Conservation (phyloP, 2,329 filamentous ascomycete genomes). For the Talaromyces sp. region DNA sequence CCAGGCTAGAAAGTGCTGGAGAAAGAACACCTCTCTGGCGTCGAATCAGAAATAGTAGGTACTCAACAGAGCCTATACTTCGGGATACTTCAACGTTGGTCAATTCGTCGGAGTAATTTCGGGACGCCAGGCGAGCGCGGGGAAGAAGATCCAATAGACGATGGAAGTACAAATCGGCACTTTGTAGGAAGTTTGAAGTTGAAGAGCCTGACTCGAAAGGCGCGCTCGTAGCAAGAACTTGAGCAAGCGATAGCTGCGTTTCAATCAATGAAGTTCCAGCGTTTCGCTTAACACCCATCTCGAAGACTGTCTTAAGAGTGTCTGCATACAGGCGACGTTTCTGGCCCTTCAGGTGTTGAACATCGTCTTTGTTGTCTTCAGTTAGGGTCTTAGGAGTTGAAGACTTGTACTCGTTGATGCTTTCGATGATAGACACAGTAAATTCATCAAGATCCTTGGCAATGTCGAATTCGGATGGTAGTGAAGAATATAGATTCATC, state of each 20-base stretch:
- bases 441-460: slow-evolving; percentile 67
- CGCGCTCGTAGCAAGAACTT: slow-evolving; percentile 65
- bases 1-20: slow-evolving; percentile 34
- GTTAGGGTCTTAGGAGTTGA: slow-evolving; percentile 80
- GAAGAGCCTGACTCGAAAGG: slow-evolving; percentile 35
- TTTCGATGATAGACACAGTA: slow-evolving; percentile 66
- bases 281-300: slow-evolving; percentile 89
- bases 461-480: slow-evolving; percentile 58
- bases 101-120: slow-evolving; percentile 81
- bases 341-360: slow-evolving; percentile 87
- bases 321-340: slow-evolving; percentile 92
- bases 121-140: slow-evolving; percentile 65
- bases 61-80: slow-evolving; percentile 84
- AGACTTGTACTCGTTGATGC: slow-evolving; percentile 74
- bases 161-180: slow-evolving; percentile 74
- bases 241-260: slow-evolving; percentile 71
- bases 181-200: slow-evolving; percentile 34
- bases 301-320: slow-evolving; percentile 76
- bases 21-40: slow-evolving; percentile 43
- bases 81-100: slow-evolving; percentile 77
- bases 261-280: slow-evolving; percentile 72
- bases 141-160: slow-evolving; percentile 74
- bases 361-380: slow-evolving; percentile 79
- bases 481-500: slow-evolving; percentile 61
- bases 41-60: slow-evolving; percentile 64